Conservation (phyloP, 1,284 basidiomycete genomes). For the Wallemia hederae region DNA sequence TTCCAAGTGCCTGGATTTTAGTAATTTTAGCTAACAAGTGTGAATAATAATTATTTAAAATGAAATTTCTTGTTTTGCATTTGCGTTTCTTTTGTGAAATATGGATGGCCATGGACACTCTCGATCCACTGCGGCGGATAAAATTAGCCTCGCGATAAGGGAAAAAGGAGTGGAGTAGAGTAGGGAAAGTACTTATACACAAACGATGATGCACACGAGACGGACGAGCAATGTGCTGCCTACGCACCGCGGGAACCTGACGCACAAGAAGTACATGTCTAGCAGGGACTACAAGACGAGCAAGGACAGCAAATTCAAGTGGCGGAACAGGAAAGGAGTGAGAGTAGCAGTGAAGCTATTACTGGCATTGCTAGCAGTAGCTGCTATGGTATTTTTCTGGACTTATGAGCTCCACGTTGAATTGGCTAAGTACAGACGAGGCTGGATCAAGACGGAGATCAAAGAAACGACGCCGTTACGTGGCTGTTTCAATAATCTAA, state of each 20-base stretch:
- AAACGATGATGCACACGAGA: not conserved
- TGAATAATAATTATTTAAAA: not conserved
- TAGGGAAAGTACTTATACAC: too few species aligned
- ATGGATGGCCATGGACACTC: too few species aligned
- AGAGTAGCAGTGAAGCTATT: constrained; percentile 3
- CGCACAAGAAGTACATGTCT: not conserved
- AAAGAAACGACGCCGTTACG: constrained; percentile 28
- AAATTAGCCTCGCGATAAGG: not conserved
- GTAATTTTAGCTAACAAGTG: not conserved
- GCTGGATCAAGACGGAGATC: constrained; percentile 43
- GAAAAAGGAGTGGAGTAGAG: too few species aligned
- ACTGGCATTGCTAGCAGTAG: constrained; percentile 16
- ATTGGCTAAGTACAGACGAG: constrained; percentile 37
- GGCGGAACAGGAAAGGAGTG: not conserved
- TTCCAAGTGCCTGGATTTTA: constrained; percentile 33
- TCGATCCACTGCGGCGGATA: not conserved
- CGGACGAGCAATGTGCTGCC: not conserved
- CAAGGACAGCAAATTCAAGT: not conserved
- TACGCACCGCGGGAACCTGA: not conserved
- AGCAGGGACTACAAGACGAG: not conserved
- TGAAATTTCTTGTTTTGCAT: not conserved
- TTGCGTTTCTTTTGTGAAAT: too few species aligned
- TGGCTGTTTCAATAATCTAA: constrained; percentile 34
- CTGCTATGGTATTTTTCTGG: constrained; percentile 23
- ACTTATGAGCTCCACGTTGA: constrained; percentile 54